These are phyloP conservation scores for Penicillium soppii DNA, from an alignment of 495 filamentous ascomycete genomes.

Conservation along the genomic window DNA sequence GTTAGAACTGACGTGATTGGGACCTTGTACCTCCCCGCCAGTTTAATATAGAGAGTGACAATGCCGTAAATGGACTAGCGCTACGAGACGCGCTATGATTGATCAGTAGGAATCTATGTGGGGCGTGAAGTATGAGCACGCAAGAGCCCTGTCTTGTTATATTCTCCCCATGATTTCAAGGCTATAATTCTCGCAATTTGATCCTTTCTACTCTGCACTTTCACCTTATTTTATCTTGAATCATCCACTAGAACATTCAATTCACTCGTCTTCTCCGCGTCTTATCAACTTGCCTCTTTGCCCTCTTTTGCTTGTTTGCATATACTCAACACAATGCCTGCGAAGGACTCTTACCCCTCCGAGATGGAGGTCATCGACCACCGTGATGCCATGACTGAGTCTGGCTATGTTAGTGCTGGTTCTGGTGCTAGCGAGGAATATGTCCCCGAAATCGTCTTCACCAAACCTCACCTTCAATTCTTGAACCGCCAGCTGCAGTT, in stretches of 20 bases:
- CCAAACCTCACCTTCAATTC: conserved; percentile 82
- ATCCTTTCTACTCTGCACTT: too few relatives aligned
- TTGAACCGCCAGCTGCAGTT: conserved; percentile 84
- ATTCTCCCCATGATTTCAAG: too few relatives aligned
- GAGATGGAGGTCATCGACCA: conserved; percentile 38
- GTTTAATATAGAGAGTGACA: too few relatives aligned
- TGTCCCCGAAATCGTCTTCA: conserved; percentile 78
- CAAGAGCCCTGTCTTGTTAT: conserved; percentile 5
- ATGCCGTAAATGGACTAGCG: too few relatives aligned
- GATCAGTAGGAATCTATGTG: not conserved
- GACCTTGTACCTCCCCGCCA: too few relatives aligned
- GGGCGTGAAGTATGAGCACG: not conserved
- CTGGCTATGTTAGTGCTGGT: conserved; percentile 80
- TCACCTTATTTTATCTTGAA: too few relatives aligned
- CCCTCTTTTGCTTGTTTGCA: not conserved
- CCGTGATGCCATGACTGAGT: conserved; percentile 58
- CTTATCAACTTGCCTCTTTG: conserved; percentile 5
- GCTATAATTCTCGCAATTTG: too few relatives aligned
- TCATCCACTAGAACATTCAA: too few relatives aligned
- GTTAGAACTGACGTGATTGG: too few relatives aligned
- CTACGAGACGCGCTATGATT: too few relatives aligned
- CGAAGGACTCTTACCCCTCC: conserved; percentile 40
- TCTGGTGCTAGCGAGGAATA: conserved; percentile 64
- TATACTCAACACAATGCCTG: conserved; percentile 39
- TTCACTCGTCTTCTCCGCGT: too few relatives aligned